These are phyloP conservation scores for Penicillium sp. DNA, from an alignment of 2,329 filamentous ascomycete species.

Conservation along the genomic window DNA sequence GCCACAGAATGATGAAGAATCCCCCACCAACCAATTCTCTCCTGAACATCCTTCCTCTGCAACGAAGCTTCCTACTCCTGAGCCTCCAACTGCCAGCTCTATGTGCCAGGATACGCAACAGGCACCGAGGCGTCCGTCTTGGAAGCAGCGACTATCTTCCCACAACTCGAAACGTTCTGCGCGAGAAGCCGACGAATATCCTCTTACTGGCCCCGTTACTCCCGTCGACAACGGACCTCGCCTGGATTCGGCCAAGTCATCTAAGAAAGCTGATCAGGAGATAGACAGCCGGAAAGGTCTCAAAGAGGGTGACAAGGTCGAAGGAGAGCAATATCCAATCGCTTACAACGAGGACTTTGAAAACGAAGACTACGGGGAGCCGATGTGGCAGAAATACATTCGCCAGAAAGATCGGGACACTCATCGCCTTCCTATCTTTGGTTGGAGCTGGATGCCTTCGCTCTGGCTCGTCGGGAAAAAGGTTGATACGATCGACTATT, in stretches of 20 bases:
- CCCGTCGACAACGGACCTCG: constrained; percentile 14
- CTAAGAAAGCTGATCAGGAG: constrained; percentile 6
- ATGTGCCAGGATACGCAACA: constrained; percentile 4
- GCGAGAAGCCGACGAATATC: constrained; percentile 34
- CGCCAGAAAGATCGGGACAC: constrained; percentile 79
- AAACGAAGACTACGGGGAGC: constrained; percentile 61
- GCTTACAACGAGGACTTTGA: constrained; percentile 63
- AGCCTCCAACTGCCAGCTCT: constrained; percentile 1
- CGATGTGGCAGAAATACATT: constrained; percentile 80
- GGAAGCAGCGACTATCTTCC: constrained; percentile 33
- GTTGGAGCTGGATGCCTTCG: constrained; percentile 67
- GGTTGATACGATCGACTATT: constrained; percentile 92
- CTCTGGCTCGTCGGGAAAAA: constrained; percentile 82
- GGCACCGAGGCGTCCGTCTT: constrained; percentile 30
- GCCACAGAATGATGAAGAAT: constrained; percentile 1
- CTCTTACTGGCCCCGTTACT: constrained; percentile 35
- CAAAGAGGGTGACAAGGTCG: constrained; percentile 26
- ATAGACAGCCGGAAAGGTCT: constrained; percentile 13
- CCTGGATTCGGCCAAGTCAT: constrained; percentile 6
- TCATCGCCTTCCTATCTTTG: constrained; percentile 68
- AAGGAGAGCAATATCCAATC: constrained; percentile 55
- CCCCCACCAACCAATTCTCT: constrained; percentile 5
- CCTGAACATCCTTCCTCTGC: neutral
- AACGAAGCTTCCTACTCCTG: constrained; percentile 3
- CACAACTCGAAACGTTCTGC: constrained; percentile 24